A percentile compares a stretch with the other conserved stretches of the same genome.
Evolutionary conservation across 352 stramenopile species (phyloP).

Genomic region (Lagenidium sp.): DNA sequence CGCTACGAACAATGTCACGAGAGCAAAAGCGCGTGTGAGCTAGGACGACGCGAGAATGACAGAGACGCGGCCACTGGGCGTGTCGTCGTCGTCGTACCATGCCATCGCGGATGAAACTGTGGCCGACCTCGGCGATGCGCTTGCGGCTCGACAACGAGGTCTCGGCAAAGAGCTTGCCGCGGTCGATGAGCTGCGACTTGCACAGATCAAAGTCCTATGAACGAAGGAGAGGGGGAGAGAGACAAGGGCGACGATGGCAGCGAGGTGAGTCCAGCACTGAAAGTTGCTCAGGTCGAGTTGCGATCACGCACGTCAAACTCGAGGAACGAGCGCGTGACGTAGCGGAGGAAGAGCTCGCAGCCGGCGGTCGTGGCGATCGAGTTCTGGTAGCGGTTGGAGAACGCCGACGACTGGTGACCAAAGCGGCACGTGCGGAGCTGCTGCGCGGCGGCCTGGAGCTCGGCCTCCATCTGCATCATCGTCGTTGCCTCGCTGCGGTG

Average conservation of each 20-base stretch:
- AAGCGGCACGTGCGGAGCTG: constrained; percentile 53
- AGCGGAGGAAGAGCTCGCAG: constrained; percentile 92
- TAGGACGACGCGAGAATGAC: neutral
- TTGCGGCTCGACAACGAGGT: constrained; percentile 89
- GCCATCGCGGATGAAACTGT: constrained; percentile 93
- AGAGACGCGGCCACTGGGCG: neutral
- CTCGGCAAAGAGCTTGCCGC: constrained; percentile 90
- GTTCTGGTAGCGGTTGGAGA: constrained; percentile 51
- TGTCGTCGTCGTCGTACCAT: constrained; percentile 33
- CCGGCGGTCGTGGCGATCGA: constrained; percentile 87
- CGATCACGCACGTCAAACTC: constrained; percentile 75
- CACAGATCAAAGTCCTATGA: constrained; percentile 89
- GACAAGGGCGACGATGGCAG: too few relatives aligned
- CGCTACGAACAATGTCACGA: constrained; percentile 19
- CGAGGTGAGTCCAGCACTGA: too few relatives aligned
- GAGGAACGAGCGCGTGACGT: constrained; percentile 89
- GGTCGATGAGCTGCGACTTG: constrained; percentile 85
- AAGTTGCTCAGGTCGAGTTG: too few relatives aligned
- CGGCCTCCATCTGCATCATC: constrained; percentile 94
- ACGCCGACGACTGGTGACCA: constrained; percentile 19
- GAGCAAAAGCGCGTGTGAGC: neutral
- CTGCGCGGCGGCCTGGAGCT: constrained; percentile 82
- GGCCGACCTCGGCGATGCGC: constrained; percentile 88
- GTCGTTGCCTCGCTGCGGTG: constrained; percentile 85
- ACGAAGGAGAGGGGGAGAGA: too few relatives aligned